Base-by-base conservation (phyloP, 1,284 basidiomycete species). In the Cryptococcus hybrid region DNA sequence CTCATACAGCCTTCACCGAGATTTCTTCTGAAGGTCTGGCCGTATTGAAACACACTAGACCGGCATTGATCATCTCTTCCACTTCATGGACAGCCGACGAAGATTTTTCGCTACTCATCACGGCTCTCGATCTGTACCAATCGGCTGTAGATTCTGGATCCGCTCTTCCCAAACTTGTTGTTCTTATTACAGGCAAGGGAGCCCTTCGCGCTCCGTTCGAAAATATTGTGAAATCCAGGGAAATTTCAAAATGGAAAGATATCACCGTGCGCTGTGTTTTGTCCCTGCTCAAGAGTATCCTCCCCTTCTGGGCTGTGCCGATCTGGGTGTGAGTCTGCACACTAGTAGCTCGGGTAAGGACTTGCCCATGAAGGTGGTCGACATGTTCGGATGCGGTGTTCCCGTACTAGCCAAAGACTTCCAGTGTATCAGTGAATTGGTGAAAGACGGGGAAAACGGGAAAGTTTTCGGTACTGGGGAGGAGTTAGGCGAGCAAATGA, bases 71-170 rank as follows among this genome's bases (percentile, higher is more conserved):
- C 18, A 87, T 99, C 18, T 92, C 89, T 34, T 92, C 91, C 65
- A 99, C 96, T 0, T 92, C 89, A 8, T 99, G 96, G 95, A 99
- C 96, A 0, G 86, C 90, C 6, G 96, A 99, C 71, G 96, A 99
- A 76, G 93, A 99, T 74, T 98, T 99, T 64, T 80, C 83, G 3
- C 83, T 96, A 46, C 83, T 99, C 5, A 76, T 96, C 12, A 80
- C 84, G 12, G 90, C 91, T 7, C 79, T 97, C 81, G 57, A 92
- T 87, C 11, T 45, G 46, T 72, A 75, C 47, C 63, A 70, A 56
- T 62, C 48, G n/a, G 60, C 65, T 5, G 55, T 60, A 9, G 49
- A 61, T 38, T 42, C 59, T 3, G 55, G 69, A 24, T 35, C 59
- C 1, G 53, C 63, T 42, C 78, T 95, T 34, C 92, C 92, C 0